Conservation (phyloP, 176 grass and related monocot species). For the Tillandsia leiboldiana region DNA sequence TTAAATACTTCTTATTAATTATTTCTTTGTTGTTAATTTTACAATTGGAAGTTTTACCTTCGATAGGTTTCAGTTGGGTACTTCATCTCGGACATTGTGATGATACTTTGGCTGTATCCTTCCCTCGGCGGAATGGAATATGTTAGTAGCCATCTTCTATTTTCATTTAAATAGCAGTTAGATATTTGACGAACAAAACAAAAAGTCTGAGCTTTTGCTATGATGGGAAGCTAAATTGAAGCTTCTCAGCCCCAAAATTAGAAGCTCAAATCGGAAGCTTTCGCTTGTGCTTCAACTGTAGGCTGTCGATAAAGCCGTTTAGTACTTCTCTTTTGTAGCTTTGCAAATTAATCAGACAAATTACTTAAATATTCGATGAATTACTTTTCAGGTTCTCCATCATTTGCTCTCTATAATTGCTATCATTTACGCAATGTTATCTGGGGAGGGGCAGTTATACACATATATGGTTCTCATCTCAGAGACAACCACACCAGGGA, state of each 20-base stretch:
- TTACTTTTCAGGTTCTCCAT: constrained; percentile 69
- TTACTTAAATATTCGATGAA: too few relatives aligned
- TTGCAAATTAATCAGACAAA: too few relatives aligned
- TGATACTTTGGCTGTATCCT: constrained; percentile 93
- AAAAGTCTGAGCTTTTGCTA: not conserved
- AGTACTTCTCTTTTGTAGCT: too few relatives aligned
- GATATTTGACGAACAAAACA: not conserved
- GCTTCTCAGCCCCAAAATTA: too few relatives aligned
- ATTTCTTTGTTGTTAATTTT: constrained; percentile 2
- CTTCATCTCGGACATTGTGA: constrained; percentile 75
- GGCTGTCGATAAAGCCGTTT: too few relatives aligned
- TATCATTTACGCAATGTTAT: constrained; percentile 60
- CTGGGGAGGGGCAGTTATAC: constrained; percentile 83
- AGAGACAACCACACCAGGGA: constrained; percentile 92
- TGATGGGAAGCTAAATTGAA: too few relatives aligned
- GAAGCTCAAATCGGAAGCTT: too few relatives aligned
- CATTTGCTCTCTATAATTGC: constrained; percentile 73
- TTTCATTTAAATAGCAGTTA: not conserved
- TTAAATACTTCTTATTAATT: not conserved
- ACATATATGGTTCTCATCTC: constrained; percentile 98
- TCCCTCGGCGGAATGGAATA: constrained; percentile 90
- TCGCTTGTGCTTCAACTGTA: too few relatives aligned
- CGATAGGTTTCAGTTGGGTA: constrained; percentile 85
- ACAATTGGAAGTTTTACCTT: constrained; percentile 17
- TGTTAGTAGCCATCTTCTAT: constrained; percentile 47